Evolutionary conservation across 768 basidiomycete species (phyloP), one percentile per base, ranked within the genome.

Genomic region (Crassisporium funariophilum): DNA sequence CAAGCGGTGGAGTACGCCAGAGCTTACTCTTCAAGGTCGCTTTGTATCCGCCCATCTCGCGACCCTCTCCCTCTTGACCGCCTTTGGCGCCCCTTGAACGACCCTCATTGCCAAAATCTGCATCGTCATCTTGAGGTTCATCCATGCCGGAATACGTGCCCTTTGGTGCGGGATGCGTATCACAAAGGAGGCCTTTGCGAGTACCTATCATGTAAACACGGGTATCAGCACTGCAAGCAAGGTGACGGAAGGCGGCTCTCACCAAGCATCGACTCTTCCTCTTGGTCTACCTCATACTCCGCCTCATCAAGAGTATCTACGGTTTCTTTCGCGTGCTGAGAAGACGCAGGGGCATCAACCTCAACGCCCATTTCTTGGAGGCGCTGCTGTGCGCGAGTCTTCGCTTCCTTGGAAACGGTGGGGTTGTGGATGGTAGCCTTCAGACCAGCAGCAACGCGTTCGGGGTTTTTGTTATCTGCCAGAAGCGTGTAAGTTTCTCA

Each of bases 361-460:
- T 56, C 46, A 5, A 29, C 40, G 4, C 55, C 61, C 58, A 70
- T 62, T 6, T 68, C 54, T 13, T 75, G 66, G n/a, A 85, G 71
- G 9, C 69, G 67, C 35, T 75, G 63, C 8, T 55, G 55, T 5
- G 82, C 83, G 13, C 70, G 68, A 35, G 67, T 62, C 57, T 81
- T 82, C 0, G 82, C 83, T 49, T 76, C 75, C 0, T 71, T 67
- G 4, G 79, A 81, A 35, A 82, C 78, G 41, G 77, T 70, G 9
- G 80, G 81, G 60, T 86, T 85, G 55, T 74, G 63, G 2, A 82
- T 68, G 7, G 82, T 68, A 8, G 83, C 81, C 57, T 82, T 83
- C 50, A 80, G 67, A 31, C 83, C 82, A 4, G 74, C 78, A 27
- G 72, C 56, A 24, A 64, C 60, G 35, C 55, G 46, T 15, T 45